Conservation (phyloP, 345 rosid species). For the Garcia nutans region DNA sequence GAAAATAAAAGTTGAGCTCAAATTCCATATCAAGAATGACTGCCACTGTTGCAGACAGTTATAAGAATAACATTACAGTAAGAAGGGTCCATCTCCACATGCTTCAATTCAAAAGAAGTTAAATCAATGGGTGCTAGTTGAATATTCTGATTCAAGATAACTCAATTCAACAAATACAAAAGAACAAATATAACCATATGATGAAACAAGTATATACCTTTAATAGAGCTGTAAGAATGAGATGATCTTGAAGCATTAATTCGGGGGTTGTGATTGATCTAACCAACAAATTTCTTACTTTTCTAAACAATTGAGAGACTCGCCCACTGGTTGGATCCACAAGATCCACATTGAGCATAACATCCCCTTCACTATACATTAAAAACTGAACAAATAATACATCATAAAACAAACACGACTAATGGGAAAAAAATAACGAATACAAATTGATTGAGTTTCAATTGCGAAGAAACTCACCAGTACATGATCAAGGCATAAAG, state of each 20-base stretch:
- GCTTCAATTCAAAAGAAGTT: no score
- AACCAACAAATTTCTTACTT: constrained; percentile 49
- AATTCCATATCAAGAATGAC: neutral
- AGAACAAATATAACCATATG: neutral
- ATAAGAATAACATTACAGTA: neutral
- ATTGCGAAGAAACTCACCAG: constrained; percentile 49
- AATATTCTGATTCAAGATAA: no score
- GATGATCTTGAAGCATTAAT: constrained; percentile 43
- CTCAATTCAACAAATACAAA: neutral
- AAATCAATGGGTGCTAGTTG: no score
- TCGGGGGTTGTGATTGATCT: constrained; percentile 42
- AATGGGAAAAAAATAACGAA: neutral
- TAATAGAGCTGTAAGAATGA: constrained; percentile 47
- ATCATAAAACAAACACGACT: neutral
- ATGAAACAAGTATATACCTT: constrained; percentile 42
- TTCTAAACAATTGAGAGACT: constrained; percentile 50
- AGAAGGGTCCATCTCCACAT: neutral
- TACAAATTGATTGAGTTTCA: neutral
- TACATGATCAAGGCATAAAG: constrained; percentile 78
- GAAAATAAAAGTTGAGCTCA: neutral
- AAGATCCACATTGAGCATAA: constrained; percentile 46
- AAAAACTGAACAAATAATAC: constrained; percentile 42
- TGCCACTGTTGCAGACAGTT: neutral
- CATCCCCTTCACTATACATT: constrained; percentile 84
- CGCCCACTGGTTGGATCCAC: constrained; percentile 53